These are phyloP conservation scores for Microthlaspi erraticum DNA, from an alignment of 345 rosid species.

Conservation along the genomic window DNA sequence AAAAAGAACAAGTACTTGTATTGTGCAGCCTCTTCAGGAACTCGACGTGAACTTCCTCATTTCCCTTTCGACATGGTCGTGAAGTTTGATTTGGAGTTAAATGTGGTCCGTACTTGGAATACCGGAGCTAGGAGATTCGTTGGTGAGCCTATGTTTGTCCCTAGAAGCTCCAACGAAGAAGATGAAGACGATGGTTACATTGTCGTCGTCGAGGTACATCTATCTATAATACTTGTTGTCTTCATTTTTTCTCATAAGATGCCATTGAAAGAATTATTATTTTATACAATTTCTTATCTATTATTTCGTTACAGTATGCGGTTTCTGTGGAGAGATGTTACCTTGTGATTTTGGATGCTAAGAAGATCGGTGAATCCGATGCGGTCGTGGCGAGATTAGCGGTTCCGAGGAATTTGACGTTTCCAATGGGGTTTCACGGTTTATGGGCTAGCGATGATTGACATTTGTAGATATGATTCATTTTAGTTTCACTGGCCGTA, in stretches of 20 bases:
- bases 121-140: slow-evolving; percentile 67
- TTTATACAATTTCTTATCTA: background rate
- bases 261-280: background rate
- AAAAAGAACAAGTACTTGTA: slow-evolving; percentile 53
- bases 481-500: slow-evolving; percentile 1
- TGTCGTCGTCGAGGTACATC: slow-evolving; percentile 75
- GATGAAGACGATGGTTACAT: slow-evolving; percentile 74
- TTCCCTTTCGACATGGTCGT: slow-evolving; percentile 86
- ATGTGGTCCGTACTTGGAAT: slow-evolving; percentile 57
- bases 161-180: slow-evolving; percentile 41
- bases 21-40: slow-evolving; percentile 71
- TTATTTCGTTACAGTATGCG: slow-evolving; percentile 62
- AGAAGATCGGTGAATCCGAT: slow-evolving; percentile 76
- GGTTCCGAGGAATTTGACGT: slow-evolving; percentile 76
- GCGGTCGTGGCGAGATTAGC: slow-evolving; percentile 71
- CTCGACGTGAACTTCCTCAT: slow-evolving; percentile 65
- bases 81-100: slow-evolving; percentile 55
- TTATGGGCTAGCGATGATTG: slow-evolving; percentile 59
- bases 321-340: slow-evolving; percentile 80
- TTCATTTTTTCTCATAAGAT: too few relatives aligned
- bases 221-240: background rate
- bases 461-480: slow-evolving; percentile 2
- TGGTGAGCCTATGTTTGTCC: slow-evolving; percentile 86
- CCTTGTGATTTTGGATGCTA: slow-evolving; percentile 72
- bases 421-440: slow-evolving; percentile 94